phyloP scores from a whole-genome alignment of 2,329 filamentous ascomycete genomes.

The Dothideomycetes sp. region DNA sequence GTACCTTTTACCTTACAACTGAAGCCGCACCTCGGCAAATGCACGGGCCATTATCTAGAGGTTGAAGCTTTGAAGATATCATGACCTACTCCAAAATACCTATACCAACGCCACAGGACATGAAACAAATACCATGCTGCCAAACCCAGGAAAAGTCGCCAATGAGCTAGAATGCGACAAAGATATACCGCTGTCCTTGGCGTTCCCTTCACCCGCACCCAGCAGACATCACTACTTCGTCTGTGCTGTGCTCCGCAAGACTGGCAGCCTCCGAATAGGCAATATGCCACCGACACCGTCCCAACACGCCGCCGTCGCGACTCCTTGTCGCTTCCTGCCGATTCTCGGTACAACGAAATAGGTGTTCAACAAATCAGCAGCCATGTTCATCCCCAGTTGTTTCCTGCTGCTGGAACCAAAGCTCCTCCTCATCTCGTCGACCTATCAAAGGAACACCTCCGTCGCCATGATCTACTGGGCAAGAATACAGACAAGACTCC shows the following conservation, averaged over 20 bases:
- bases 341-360: conserved; percentile 78
- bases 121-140: too few relatives aligned
- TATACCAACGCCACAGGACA: too few relatives aligned
- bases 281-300: conserved; percentile 8
- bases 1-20: too few relatives aligned
- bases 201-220: conserved; percentile 20
- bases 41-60: too few relatives aligned
- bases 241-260: conserved; percentile 18
- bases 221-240: conserved; percentile 24
- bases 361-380: conserved; percentile 87
- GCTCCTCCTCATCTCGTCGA: conserved; percentile 57
- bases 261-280: conserved; percentile 13
- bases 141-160: background rate
- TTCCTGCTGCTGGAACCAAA: conserved; percentile 44
- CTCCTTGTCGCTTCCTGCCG: conserved; percentile 26
- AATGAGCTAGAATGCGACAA: too few relatives aligned
- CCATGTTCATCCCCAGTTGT: conserved; percentile 74
- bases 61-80: background rate
- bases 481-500: conserved; percentile 68
- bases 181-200: conserved; percentile 19
- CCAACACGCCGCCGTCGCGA: conserved; percentile 15
- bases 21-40: too few relatives aligned
- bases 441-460: conserved; percentile 71
- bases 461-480: conserved; percentile 73
- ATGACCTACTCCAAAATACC: too few relatives aligned